phyloP scores from a whole-genome alignment of 23 red algal genomes.

The Chondrus crispus region DNA sequence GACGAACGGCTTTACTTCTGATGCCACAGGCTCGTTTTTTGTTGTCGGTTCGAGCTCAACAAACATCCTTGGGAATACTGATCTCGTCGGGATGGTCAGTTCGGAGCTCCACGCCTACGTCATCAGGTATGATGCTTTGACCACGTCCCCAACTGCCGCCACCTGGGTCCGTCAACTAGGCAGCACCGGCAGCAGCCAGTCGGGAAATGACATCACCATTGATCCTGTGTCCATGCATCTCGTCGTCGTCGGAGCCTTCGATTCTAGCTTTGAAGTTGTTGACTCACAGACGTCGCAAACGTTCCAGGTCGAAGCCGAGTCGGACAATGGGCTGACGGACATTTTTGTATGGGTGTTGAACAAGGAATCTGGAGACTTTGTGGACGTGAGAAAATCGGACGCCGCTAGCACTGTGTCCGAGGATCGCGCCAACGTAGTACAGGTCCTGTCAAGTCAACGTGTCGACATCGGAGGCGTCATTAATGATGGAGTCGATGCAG shows the following conservation, averaged over 20 bases:
- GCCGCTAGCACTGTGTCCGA: conserved; percentile 14
- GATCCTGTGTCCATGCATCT: conserved; percentile 31
- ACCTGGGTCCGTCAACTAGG: conserved; percentile 54
- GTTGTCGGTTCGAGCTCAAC: conserved; percentile 25
- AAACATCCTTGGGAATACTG: conserved; percentile 14
- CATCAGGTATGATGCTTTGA: conserved; percentile 28
- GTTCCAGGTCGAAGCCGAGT: not conserved
- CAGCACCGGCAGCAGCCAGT: conserved; percentile 34
- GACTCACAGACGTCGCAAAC: not conserved
- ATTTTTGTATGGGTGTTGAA: conserved; percentile 60
- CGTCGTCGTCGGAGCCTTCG: conserved; percentile 39
- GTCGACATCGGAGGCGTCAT: conserved; percentile 56
- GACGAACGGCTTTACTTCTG: conserved; percentile 22
- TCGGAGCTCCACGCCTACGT: conserved; percentile 44
- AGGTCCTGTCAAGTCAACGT: conserved; percentile 1
- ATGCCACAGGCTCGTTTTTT: conserved; percentile 33
- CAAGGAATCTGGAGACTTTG: conserved; percentile 12
- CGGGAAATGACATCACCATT: conserved; percentile 36
- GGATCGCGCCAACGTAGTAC: conserved; percentile 39
- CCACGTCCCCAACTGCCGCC: not conserved
- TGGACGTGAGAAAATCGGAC: not conserved
- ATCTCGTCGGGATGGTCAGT: not conserved
- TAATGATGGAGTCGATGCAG: conserved; percentile 38
- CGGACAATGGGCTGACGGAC: conserved; percentile 37
- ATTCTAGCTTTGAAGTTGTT: conserved; percentile 10